These are phyloP conservation scores for Dictyostelium capitatum DNA, from an alignment of 78 protist species.

Conservation along the genomic window DNA sequence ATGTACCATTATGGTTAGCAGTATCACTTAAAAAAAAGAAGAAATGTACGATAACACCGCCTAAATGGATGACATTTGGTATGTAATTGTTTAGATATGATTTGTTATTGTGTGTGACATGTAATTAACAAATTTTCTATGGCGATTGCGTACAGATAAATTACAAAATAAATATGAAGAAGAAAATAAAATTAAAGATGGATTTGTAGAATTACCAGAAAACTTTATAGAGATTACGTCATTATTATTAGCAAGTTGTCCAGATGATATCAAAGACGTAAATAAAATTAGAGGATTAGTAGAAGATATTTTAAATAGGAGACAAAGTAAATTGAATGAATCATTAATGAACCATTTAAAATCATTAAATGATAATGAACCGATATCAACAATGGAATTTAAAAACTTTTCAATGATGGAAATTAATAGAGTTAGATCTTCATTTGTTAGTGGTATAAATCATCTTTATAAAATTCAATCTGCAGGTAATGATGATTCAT, in stretches of 20 bases:
- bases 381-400: neutral
- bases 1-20: conserved; percentile 66
- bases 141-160: conserved; percentile 1
- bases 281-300: conserved; percentile 16
- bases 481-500: neutral
- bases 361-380: neutral
- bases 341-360: neutral
- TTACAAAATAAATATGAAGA: conserved; percentile 11
- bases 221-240: conserved; percentile 58
- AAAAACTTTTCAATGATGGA: conserved; percentile 56
- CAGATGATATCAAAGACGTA: conserved; percentile 37
- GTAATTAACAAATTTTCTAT: too few relatives aligned
- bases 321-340: conserved; percentile 37
- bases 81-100: too few relatives aligned
- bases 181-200: conserved; percentile 2
- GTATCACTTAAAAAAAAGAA: conserved; percentile 61
- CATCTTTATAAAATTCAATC: conserved; percentile 14
- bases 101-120: too few relatives aligned
- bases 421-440: conserved; percentile 34
- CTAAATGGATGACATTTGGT: conserved; percentile 41
- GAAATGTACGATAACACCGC: conserved; percentile 52
- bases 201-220: conserved; percentile 28
- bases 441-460: conserved; percentile 24
- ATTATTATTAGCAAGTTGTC: conserved; percentile 14
- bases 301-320: conserved; percentile 18